Evolutionary conservation across 148 eudicot genomes (phyloP).

Genomic region (Polygonum maritimum): DNA sequence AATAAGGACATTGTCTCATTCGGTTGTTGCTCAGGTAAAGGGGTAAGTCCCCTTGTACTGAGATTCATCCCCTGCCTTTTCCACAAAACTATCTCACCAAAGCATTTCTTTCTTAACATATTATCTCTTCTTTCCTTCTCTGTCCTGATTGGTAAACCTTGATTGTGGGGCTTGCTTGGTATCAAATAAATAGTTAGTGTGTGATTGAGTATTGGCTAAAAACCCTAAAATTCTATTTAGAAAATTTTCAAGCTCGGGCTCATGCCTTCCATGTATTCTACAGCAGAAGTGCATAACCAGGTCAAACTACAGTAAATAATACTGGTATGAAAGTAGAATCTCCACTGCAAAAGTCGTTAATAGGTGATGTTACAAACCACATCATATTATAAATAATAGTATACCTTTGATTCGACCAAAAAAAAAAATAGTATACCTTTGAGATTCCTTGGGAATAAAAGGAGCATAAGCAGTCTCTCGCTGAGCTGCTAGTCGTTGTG

Average conservation of each 20-base stretch:
- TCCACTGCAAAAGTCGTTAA: background rate
- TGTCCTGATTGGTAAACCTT: too few relatives aligned
- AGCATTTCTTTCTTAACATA: background rate
- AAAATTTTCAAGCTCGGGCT: background rate
- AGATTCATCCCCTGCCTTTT: background rate
- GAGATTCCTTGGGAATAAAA: constrained; percentile 22
- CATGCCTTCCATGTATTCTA: background rate
- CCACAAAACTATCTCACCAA: background rate
- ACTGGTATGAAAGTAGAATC: background rate
- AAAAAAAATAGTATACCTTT: background rate
- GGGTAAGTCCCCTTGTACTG: background rate
- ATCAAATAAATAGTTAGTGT: background rate
- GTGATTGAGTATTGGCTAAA: background rate
- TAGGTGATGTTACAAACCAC: background rate
- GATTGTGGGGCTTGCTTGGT: background rate
- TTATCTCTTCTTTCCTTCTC: background rate
- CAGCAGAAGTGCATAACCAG: background rate
- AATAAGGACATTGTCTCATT: background rate
- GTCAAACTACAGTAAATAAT: background rate
- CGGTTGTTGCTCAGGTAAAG: background rate
- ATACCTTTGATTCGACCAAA: constrained; percentile 9
- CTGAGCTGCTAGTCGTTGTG: constrained; percentile 47
- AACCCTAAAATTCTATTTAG: background rate
- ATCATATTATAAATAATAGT: background rate
- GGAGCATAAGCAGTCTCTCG: constrained; percentile 40